A percentile compares a stretch with the other conserved stretches of the same genome.
Evolutionary conservation across 805 yeast species (phyloP).

Genomic region (Saccharomycopsis fodiens): DNA sequence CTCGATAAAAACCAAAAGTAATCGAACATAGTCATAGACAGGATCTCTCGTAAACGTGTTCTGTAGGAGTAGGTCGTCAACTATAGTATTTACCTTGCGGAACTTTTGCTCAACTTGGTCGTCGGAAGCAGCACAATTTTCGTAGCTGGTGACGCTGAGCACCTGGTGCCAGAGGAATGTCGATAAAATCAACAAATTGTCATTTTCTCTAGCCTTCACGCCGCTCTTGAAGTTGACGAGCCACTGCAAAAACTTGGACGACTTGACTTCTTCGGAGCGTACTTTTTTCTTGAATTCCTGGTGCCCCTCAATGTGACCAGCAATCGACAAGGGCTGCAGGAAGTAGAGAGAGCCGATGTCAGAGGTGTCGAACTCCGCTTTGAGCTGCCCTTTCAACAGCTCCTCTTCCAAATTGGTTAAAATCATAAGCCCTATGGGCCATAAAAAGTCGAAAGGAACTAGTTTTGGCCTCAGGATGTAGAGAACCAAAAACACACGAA

Average conservation of each 20-base stretch:
- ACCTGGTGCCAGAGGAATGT: slow-evolving; percentile 9
- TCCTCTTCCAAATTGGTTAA: slow-evolving; percentile 12
- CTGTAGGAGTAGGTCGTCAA: slow-evolving; percentile 11
- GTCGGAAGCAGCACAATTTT: slow-evolving; percentile 1
- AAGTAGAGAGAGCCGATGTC: not conserved
- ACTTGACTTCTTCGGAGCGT: not conserved
- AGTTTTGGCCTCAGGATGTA: slow-evolving; percentile 3
- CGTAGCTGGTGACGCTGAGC: slow-evolving; percentile 1
- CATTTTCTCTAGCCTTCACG: not conserved
- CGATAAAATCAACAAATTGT: slow-evolving; percentile 2
- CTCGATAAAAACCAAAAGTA: slow-evolving; percentile 12
- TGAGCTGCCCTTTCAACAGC: not conserved
- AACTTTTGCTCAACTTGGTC: slow-evolving; percentile 3
- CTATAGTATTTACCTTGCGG: slow-evolving; percentile 2
- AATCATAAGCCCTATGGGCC: slow-evolving; percentile 17
- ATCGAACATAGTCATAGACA: slow-evolving; percentile 3
- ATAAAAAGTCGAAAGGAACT: slow-evolving; percentile 7
- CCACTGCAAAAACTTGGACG: slow-evolving; percentile 15
- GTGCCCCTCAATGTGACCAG: not conserved
- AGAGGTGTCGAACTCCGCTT: not conserved
- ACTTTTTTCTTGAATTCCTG: not conserved
- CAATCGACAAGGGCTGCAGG: not conserved
- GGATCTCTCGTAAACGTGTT: slow-evolving; percentile 7
- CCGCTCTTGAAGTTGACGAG: slow-evolving; percentile 11
- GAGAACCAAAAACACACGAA: slow-evolving; percentile 8